phyloP scores from a whole-genome alignment of 2,329 filamentous ascomycete species.

The Scytalidium sp. region DNA sequence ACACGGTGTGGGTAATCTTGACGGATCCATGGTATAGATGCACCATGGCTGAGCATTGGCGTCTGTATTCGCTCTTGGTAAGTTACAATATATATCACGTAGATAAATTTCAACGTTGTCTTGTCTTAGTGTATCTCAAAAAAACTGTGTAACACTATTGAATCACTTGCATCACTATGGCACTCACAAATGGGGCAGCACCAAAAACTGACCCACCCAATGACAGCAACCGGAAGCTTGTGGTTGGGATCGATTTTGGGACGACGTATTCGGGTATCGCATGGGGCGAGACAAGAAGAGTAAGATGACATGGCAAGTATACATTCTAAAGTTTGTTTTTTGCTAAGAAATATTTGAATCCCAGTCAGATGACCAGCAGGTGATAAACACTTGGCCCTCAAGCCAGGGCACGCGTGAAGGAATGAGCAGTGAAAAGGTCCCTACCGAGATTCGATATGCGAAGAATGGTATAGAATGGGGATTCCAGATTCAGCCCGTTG shows the following conservation, averaged over 20 bases:
- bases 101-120: too few relatives aligned
- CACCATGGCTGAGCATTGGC: too few relatives aligned
- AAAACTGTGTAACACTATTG: too few relatives aligned
- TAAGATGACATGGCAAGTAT: slow-evolving; percentile 1
- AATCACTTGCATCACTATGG: too few relatives aligned
- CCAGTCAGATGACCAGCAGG: slow-evolving; percentile 4
- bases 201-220: too few relatives aligned
- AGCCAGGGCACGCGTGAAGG: slow-evolving; percentile 5
- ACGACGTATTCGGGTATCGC: slow-evolving; percentile 9
- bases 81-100: too few relatives aligned
- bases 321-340: background rate
- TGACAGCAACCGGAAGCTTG: background rate
- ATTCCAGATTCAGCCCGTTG: slow-evolving; percentile 6
- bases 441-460: slow-evolving; percentile 11
- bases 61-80: too few relatives aligned
- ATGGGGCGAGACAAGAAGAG: slow-evolving; percentile 16
- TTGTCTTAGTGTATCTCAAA: too few relatives aligned
- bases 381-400: slow-evolving; percentile 8
- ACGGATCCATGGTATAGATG: too few relatives aligned
- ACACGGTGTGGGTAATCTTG: too few relatives aligned
- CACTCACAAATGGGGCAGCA: too few relatives aligned
- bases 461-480: slow-evolving; percentile 10
- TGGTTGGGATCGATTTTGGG: slow-evolving; percentile 11
- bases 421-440: slow-evolving; percentile 10
- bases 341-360: background rate